Percentiles rank a stretch among this genome's conserved stretches.
Evolutionary conservation across 805 yeast species (phyloP).

Genomic region (Monosporozyma servazzii): DNA sequence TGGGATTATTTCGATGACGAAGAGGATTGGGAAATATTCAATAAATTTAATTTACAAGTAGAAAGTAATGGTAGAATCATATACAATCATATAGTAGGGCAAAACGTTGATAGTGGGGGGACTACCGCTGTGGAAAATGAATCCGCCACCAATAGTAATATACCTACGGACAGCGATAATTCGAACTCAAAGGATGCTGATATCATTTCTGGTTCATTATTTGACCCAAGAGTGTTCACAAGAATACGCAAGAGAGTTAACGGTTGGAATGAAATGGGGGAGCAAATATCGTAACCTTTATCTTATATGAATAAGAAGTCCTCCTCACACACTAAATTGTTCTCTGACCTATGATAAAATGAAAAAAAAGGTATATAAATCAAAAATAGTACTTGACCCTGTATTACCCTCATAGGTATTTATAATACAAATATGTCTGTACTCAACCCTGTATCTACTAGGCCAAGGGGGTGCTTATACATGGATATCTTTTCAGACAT

Average conservation of each 20-base stretch:
- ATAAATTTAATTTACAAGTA: constrained; percentile 10
- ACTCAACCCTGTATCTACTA: too few relatives aligned
- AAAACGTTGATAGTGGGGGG: background rate
- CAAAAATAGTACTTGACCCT: too few relatives aligned
- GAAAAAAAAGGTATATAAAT: too few relatives aligned
- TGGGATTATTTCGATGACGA: constrained; percentile 29
- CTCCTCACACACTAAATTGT: too few relatives aligned
- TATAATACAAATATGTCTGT: too few relatives aligned
- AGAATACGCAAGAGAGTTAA: constrained; percentile 10
- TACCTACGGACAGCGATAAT: background rate
- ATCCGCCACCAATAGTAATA: too few relatives aligned
- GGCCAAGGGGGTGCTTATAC: too few relatives aligned
- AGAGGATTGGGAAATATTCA: constrained; percentile 25
- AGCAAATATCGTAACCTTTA: background rate
- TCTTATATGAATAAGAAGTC: background rate
- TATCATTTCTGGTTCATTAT: constrained; percentile 11
- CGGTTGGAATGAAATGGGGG: constrained; percentile 8
- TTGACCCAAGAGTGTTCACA: constrained; percentile 10
- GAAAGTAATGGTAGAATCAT: constrained; percentile 19
- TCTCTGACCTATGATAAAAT: too few relatives aligned
- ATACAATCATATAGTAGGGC: background rate
- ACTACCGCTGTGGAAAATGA: background rate
- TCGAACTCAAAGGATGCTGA: background rate
- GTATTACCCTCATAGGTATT: too few relatives aligned
- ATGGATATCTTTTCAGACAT: too few relatives aligned